phyloP scores from a whole-genome alignment of 2,329 filamentous ascomycete species.

The Calonectria pteridis region DNA sequence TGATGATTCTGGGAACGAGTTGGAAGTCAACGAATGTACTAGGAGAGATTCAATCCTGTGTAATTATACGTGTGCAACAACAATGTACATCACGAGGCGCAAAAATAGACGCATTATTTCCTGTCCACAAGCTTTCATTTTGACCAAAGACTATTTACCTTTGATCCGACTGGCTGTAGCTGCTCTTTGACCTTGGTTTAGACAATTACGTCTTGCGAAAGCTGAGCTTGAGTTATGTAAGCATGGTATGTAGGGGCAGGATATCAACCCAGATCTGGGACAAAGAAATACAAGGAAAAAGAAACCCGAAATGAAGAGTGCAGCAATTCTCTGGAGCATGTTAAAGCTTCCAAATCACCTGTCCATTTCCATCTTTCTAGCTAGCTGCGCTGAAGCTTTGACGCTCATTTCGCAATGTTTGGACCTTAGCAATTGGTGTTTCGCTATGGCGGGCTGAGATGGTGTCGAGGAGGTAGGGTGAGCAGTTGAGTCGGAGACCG shows the following conservation, averaged over 20 bases:
- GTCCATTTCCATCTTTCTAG: background rate
- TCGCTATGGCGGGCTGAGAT: background rate
- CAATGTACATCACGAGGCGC: slow-evolving; percentile 49
- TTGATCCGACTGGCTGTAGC: background rate
- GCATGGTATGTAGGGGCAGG: background rate
- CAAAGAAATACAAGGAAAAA: background rate
- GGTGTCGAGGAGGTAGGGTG: background rate
- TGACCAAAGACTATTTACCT: background rate
- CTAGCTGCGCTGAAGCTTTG: background rate
- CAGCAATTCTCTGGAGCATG: background rate
- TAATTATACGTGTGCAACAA: slow-evolving; percentile 50
- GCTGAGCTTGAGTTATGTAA: background rate
- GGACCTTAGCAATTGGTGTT: background rate
- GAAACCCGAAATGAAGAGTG: background rate
- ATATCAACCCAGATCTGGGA: background rate
- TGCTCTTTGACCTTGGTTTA: background rate
- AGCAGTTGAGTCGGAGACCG: background rate
- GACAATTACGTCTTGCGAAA: background rate
- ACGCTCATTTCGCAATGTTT: background rate
- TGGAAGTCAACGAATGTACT: slow-evolving; percentile 33
- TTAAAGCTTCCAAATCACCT: background rate
- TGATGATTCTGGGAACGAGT: slow-evolving; percentile 13
- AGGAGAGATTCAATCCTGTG: slow-evolving; percentile 37
- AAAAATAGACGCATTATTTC: slow-evolving; percentile 43
- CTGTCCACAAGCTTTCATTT: slow-evolving; percentile 25